These are phyloP conservation scores for Talaromyces atroroseus DNA, from an alignment of 2,329 filamentous ascomycete genomes.

Conservation along the genomic window DNA sequence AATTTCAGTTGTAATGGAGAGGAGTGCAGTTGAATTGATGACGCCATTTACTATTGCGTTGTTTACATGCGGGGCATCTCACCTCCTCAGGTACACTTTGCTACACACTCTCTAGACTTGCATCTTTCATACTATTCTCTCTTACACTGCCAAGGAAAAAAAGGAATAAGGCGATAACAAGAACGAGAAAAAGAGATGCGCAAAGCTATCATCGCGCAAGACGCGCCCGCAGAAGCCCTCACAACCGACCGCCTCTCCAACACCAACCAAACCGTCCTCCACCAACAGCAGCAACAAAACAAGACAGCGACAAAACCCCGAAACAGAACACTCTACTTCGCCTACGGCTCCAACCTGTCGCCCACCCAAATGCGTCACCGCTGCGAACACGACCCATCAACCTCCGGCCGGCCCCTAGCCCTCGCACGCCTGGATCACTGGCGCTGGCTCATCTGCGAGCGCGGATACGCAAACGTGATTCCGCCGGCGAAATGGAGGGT, in stretches of 20 bases:
- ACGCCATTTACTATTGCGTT: neutral
- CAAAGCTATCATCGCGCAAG: constrained; percentile 2
- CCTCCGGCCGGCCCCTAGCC: constrained; percentile 32
- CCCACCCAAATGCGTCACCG: constrained; percentile 36
- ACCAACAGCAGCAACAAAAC: constrained; percentile 10
- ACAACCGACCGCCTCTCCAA: neutral
- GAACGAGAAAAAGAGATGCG: neutral
- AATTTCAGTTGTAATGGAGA: neutral
- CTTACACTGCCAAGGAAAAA: too few relatives aligned
- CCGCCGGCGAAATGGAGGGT: constrained; percentile 22
- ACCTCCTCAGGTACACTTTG: neutral
- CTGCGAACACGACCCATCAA: constrained; percentile 27
- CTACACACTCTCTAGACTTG: neutral
- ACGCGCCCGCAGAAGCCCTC: constrained; percentile 3
- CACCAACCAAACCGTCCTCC: constrained; percentile 17
- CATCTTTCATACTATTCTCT: neutral
- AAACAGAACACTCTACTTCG: constrained; percentile 35
- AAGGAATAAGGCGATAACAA: too few relatives aligned
- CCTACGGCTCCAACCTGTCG: constrained; percentile 42
- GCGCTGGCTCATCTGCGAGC: constrained; percentile 39
- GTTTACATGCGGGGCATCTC: neutral
- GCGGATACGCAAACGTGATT: constrained; percentile 40
- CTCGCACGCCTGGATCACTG: constrained; percentile 34
- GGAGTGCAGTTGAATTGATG: neutral
- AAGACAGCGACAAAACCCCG: neutral